Conservation (phyloP, 371 early-diverging fungal species). For the Apophysomyces elegans region DNA sequence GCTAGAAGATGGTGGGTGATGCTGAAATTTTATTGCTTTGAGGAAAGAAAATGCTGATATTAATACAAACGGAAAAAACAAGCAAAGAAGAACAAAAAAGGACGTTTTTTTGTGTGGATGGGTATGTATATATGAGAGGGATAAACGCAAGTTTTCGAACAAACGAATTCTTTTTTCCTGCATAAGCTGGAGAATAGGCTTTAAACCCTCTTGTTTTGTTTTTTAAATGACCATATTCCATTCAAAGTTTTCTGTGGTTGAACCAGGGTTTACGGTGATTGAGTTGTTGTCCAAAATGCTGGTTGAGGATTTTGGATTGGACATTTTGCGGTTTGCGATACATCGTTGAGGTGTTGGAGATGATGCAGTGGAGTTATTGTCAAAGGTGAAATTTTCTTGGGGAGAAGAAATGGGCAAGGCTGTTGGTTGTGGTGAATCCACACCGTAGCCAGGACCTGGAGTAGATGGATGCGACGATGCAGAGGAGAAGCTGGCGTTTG, state of each 20-base stretch:
- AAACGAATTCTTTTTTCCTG: neutral
- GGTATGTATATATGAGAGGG: conserved; percentile 5
- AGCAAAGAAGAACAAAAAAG: conserved; percentile 7
- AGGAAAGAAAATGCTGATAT: conserved; percentile 1
- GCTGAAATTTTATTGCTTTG: conserved; percentile 19
- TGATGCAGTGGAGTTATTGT: conserved; percentile 10
- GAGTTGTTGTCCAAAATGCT: neutral
- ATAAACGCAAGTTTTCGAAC: neutral
- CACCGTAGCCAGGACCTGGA: conserved; percentile 1
- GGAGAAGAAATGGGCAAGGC: conserved; percentile 1
- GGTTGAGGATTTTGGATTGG: conserved; percentile 8
- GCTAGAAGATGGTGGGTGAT: conserved; percentile 10
- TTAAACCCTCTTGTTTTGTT: neutral
- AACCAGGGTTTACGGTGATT: conserved; percentile 3
- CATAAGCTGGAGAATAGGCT: neutral
- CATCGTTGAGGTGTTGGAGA: conserved; percentile 8
- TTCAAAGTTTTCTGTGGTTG: conserved; percentile 10
- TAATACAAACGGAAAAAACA: conserved; percentile 4
- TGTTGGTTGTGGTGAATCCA: conserved; percentile 10
- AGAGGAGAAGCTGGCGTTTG: conserved; percentile 6
- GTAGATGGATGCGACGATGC: conserved; percentile 5
- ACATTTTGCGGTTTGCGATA: neutral
- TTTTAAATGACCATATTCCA: conserved; percentile 5
- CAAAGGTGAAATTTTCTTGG: neutral
- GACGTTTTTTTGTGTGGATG: conserved; percentile 15